phyloP scores from a whole-genome alignment of 495 filamentous ascomycete species.

The Elasticomyces elasticus region DNA sequence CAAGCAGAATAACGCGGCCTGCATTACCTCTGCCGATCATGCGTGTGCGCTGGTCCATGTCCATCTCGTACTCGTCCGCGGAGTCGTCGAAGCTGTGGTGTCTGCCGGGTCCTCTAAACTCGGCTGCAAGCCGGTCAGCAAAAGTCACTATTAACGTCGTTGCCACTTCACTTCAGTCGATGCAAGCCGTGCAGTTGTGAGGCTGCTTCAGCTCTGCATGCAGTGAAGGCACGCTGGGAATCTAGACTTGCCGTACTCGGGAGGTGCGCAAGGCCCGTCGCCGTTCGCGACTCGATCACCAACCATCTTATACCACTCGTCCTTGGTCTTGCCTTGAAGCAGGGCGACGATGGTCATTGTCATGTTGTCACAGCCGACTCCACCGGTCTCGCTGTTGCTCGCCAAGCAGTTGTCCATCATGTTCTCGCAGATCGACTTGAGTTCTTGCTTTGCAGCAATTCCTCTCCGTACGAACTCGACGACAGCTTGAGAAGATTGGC shows the following conservation, averaged over 20 bases:
- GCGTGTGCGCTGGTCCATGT: conserved; percentile 52
- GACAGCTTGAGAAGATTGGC: conserved; percentile 93
- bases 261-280: conserved; percentile 96
- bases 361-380: conserved; percentile 99
- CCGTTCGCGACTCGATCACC: conserved; percentile 88
- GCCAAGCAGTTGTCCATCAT: conserved; percentile 99
- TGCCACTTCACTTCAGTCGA: too few species aligned
- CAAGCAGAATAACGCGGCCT: conserved; percentile 83
- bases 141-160: not conserved
- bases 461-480: conserved; percentile 93
- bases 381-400: conserved; percentile 93
- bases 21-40: conserved; percentile 49
- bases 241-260: conserved; percentile 92
- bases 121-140: conserved; percentile 49
- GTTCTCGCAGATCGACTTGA: conserved; percentile 92
- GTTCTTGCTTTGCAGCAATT: conserved; percentile 87
- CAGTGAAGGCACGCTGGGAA: conserved; percentile 26
- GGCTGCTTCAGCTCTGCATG: too few species aligned
- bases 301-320: conserved; percentile 96
- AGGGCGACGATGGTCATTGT: conserved; percentile 89
- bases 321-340: conserved; percentile 80
- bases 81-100: conserved; percentile 89
- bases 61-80: conserved; percentile 83
- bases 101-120: conserved; percentile 86
- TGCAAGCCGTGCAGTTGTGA: too few species aligned